phyloP scores from a whole-genome alignment of 78 protist genomes.

The Anaeramoeba ignava region DNA sequence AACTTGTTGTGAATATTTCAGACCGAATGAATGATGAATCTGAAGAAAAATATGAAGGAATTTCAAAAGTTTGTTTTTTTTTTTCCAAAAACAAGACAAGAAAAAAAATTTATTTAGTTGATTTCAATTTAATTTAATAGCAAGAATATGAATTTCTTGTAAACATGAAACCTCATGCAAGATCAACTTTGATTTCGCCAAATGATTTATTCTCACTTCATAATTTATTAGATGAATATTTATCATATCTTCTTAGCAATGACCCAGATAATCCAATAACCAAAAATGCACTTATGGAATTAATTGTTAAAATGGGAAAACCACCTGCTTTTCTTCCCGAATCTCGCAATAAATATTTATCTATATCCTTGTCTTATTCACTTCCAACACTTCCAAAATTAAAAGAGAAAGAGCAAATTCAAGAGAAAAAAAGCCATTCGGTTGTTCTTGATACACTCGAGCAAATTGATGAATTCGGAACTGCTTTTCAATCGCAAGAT shows the following conservation, averaged over 20 bases:
- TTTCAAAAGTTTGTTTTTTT: too few relatives aligned
- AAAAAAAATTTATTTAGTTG: too few relatives aligned
- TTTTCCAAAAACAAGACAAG: too few relatives aligned
- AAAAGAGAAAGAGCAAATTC: neutral
- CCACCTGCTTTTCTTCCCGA: neutral
- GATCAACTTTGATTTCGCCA: neutral
- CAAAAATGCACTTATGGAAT: neutral
- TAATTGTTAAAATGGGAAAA: neutral
- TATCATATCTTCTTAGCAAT: neutral
- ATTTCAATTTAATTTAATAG: neutral
- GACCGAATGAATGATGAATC: too few relatives aligned
- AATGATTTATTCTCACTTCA: neutral
- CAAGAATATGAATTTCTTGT: neutral
- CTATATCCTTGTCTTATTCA: too few relatives aligned
- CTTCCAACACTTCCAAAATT: too few relatives aligned
- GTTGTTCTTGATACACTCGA: neutral
- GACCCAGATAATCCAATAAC: neutral
- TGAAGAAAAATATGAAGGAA: too few relatives aligned
- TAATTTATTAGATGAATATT: neutral
- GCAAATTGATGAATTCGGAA: neutral
- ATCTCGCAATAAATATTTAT: neutral
- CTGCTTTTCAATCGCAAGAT: neutral
- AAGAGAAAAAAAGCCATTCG: neutral
- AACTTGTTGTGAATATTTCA: neutral
- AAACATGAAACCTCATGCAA: neutral